These are phyloP conservation scores for Cyclotella atomus DNA, from an alignment of 108 stramenopile genomes.

Conservation along the genomic window DNA sequence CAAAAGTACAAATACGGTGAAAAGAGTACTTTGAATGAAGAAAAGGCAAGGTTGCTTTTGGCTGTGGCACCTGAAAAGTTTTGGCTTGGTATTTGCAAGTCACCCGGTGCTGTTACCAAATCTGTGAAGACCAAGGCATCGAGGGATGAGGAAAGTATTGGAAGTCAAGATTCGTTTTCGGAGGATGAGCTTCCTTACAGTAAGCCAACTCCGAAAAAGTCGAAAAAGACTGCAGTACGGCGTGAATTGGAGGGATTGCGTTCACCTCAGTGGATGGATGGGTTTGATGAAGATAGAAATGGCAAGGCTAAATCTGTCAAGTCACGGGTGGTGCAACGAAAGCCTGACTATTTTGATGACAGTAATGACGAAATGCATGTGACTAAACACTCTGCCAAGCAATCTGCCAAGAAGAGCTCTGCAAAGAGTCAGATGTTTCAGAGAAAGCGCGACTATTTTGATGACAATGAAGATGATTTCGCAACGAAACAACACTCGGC, in stretches of 20 bases:
- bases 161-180: constrained; percentile 1
- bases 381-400: not conserved
- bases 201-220: not conserved
- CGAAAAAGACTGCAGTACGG: not conserved
- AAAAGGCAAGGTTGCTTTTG: constrained; percentile 7
- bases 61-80: not conserved
- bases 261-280: constrained; percentile 6
- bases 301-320: not conserved
- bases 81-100: not conserved
- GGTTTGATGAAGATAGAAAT: not conserved
- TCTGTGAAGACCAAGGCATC: not conserved
- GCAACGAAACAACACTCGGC: not conserved
- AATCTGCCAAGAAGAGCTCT: no score
- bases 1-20: constrained; percentile 1
- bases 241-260: not conserved
- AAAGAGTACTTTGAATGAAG: constrained; percentile 16
- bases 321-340: not conserved
- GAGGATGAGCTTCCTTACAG: not conserved
- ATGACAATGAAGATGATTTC: not conserved
- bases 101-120: not conserved
- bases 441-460: not conserved
- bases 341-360: not conserved
- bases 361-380: not conserved
- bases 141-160: not conserved
- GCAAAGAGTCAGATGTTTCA: not conserved